Evolutionary conservation across 257 asterid species (phyloP).

Genomic region (Solanum arcanum): DNA sequence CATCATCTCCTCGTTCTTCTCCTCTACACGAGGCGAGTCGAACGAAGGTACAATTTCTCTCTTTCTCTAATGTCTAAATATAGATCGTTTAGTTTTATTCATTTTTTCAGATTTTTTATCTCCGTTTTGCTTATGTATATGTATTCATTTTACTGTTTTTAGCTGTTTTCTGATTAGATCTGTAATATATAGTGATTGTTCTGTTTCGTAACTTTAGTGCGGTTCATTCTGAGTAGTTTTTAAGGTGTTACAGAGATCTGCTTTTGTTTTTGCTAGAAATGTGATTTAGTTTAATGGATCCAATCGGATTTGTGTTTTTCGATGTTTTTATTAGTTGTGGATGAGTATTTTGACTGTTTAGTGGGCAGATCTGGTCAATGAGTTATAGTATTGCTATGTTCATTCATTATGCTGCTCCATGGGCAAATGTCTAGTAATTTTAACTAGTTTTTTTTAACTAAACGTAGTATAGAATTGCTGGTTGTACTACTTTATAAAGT

Average conservation of each 20-base stretch:
- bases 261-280: not conserved
- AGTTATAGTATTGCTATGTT: not conserved
- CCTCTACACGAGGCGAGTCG: slow-evolving; percentile 25
- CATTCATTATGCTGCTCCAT: not conserved
- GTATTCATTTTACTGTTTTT: not conserved
- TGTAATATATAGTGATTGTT: not conserved
- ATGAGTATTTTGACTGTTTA: not conserved
- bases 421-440: not conserved
- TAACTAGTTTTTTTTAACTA: not conserved
- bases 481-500: not conserved
- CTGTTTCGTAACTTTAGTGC: not conserved
- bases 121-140: not conserved
- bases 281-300: not conserved
- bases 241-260: not conserved
- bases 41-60: slow-evolving; percentile 18
- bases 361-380: not conserved
- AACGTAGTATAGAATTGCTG: not conserved
- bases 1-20: slow-evolving; percentile 16
- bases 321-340: not conserved
- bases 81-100: not conserved
- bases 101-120: not conserved
- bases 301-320: not conserved
- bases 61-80: not conserved
- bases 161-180: not conserved
- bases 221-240: not conserved